A percentile compares a stretch with the other conserved stretches of the same genome.
These are phyloP conservation scores for Cyclostephanos invisitatus DNA, from an alignment of 108 stramenopile genomes.

Conservation along the genomic window DNA sequence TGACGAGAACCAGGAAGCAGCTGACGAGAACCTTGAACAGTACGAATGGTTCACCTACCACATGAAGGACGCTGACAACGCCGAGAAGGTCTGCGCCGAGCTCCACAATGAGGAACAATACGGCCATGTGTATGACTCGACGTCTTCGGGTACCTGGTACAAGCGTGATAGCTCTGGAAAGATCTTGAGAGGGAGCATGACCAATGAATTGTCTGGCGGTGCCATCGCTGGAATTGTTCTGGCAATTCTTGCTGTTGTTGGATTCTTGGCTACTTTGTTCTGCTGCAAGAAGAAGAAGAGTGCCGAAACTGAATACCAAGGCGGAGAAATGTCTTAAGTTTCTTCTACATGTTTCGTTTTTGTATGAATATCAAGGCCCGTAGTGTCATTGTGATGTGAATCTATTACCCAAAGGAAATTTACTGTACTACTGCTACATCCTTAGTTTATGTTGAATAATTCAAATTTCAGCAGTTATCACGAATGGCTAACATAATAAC, in stretches of 20 bases:
- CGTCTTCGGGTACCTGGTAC: slow-evolving; percentile 30
- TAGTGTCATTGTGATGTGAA: neutral
- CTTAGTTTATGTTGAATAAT: neutral
- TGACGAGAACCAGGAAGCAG: neutral
- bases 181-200: slow-evolving; percentile 1
- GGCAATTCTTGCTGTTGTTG: slow-evolving; percentile 6
- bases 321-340: slow-evolving; percentile 29
- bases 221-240: slow-evolving; percentile 24
- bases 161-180: slow-evolving; percentile 21
- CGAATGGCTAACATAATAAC: neutral
- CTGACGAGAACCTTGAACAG: slow-evolving; percentile 8
- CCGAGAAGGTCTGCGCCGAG: slow-evolving; percentile 17
- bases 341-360: neutral
- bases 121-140: slow-evolving; percentile 16
- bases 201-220: slow-evolving; percentile 13
- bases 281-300: slow-evolving; percentile 16
- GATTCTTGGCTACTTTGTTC: neutral
- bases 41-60: slow-evolving; percentile 28
- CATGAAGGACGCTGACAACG: slow-evolving; percentile 17
- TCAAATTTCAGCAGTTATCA: neutral
- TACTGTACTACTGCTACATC: neutral
- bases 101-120: slow-evolving; percentile 24
- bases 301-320: slow-evolving; percentile 25
- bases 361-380: neutral
- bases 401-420: neutral